Evolutionary conservation across 2,329 filamentous ascomycete species (phyloP), one percentile per base, ranked within the genome.

Genomic region (Celoporthe dispersa): DNA sequence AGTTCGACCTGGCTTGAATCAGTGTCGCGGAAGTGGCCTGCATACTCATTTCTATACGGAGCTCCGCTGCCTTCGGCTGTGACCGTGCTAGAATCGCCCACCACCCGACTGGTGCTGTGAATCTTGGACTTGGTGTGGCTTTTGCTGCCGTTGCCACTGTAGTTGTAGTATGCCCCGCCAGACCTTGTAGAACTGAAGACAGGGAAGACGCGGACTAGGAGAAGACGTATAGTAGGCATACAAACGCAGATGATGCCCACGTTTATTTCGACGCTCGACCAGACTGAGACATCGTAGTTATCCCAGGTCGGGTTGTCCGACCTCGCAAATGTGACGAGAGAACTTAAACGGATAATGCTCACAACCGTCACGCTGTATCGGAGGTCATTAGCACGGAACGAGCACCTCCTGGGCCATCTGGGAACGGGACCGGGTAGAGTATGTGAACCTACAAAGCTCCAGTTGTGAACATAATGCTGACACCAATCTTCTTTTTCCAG

Each of bases 401-500:
- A 57, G 37, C 35, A 59, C 5, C 6, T 11, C 1, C 39, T 67
- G 2, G 48, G 16, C 19, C n/a, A 48, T n/a, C 19, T 48, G 44
- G 22, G 22, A 48, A 37, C 35, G n/a, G 28, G 60, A 16, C 12
- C 12, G 19, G 41, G 5, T 28, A 63, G 19, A 44, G 12, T 2
- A 44, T 31, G 22, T 33, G 7, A 22, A 48, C 22, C 14, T 16
- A 35, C 14, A 28, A 51, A 25, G 41, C 19, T 11, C 53, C 12
- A 16, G 53, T 57, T 14, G 22, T 75, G 60, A 85, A 84, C 80
- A 85, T 84, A 44, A 82, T 72, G 0, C 76, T 74, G 0, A 84
- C 78, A 4, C 79, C 79, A 35, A 82, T 70, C 74, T 84, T 85
- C 74, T 83, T 83, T 74, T 79, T 81, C 73, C 77, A 80, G 22